Percentiles rank a stretch among this genome's conserved stretches.
These are phyloP conservation scores for Gelatoporia subvermispora DNA, from an alignment of 768 basidiomycete species.

Conservation along the genomic window DNA sequence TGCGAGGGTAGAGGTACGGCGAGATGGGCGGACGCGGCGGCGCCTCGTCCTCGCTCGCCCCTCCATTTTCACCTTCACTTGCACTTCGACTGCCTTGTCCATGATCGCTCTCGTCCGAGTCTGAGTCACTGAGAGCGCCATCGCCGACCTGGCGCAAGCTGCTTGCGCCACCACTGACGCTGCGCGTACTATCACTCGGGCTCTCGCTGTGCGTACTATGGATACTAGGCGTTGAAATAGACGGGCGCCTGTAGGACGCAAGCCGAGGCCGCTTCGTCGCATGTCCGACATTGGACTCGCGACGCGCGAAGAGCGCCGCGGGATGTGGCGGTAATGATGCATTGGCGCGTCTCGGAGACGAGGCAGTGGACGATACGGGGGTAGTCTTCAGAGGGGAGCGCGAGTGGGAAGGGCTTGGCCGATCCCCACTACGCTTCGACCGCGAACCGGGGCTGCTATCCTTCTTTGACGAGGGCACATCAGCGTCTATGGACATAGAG, in stretches of 20 bases:
- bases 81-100: constrained; percentile 20
- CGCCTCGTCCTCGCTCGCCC: background rate
- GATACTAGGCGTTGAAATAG: constrained; percentile 29
- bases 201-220: constrained; percentile 32
- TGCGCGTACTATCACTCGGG: constrained; percentile 22
- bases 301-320: constrained; percentile 16
- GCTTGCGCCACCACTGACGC: constrained; percentile 15
- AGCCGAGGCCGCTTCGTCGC: constrained; percentile 17
- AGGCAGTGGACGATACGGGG: constrained; percentile 19
- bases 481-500: constrained; percentile 7
- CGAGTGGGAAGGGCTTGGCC: constrained; percentile 8
- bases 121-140: constrained; percentile 74
- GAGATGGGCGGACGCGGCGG: constrained; percentile 26
- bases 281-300: constrained; percentile 11
- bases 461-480: background rate
- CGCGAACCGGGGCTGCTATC: constrained; percentile 14
- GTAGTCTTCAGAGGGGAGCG: constrained; percentile 18
- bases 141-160: constrained; percentile 68
- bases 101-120: constrained; percentile 43
- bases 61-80: constrained; percentile 19
- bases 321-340: constrained; percentile 15
- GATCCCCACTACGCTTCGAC: constrained; percentile 10
- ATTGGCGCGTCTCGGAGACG: constrained; percentile 17
- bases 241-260: constrained; percentile 38
- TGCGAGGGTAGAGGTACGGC: constrained; percentile 27